phyloP scores from a whole-genome alignment of 352 stramenopile genomes.

The Phytophthora crassamura region DNA sequence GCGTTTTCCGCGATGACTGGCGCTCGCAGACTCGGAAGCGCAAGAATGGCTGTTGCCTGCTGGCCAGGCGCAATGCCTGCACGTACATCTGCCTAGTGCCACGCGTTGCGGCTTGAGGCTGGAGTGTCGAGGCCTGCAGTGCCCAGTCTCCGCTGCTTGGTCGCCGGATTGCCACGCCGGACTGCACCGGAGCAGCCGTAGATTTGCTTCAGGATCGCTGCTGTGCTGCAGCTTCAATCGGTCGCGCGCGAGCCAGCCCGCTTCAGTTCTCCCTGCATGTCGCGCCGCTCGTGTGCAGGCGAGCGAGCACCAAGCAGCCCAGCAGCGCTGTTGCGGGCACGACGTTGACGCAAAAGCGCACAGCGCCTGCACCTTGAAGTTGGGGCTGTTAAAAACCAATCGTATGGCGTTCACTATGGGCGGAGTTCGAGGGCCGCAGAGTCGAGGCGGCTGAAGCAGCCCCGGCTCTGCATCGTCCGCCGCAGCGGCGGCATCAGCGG shows the following conservation, averaged over 20 bases:
- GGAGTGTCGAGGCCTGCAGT: slow-evolving; percentile 9
- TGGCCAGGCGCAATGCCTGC: no score
- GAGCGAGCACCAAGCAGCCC: slow-evolving; percentile 20
- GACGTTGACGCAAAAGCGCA: slow-evolving; percentile 20
- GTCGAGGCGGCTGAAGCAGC: slow-evolving; percentile 2
- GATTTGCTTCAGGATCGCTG: slow-evolving; percentile 37
- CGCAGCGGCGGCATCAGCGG: no score
- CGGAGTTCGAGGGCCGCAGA: slow-evolving; percentile 18
- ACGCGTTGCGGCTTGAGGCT: slow-evolving; percentile 8
- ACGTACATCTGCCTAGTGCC: neutral
- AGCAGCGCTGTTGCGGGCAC: no score
- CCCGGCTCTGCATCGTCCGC: neutral
- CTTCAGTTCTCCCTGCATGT: slow-evolving; percentile 28
- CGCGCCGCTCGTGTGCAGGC: slow-evolving; percentile 29
- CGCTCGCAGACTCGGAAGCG: slow-evolving; percentile 27
- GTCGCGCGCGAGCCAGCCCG: slow-evolving; percentile 11
- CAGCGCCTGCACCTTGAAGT: slow-evolving; percentile 33
- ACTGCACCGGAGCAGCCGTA: neutral
- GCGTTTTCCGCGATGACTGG: slow-evolving; percentile 43
- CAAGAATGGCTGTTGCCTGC: slow-evolving; percentile 10
- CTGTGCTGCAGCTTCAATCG: slow-evolving; percentile 5
- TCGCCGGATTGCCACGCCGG: slow-evolving; percentile 4
- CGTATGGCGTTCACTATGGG: slow-evolving; percentile 23
- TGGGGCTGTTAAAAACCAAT: slow-evolving; percentile 17
- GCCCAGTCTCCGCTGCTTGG: slow-evolving; percentile 16